Evolutionary conservation across 495 filamentous ascomycete species (phyloP), one percentile per base, ranked within the genome.

Genomic region (Xylaria palmicola): DNA sequence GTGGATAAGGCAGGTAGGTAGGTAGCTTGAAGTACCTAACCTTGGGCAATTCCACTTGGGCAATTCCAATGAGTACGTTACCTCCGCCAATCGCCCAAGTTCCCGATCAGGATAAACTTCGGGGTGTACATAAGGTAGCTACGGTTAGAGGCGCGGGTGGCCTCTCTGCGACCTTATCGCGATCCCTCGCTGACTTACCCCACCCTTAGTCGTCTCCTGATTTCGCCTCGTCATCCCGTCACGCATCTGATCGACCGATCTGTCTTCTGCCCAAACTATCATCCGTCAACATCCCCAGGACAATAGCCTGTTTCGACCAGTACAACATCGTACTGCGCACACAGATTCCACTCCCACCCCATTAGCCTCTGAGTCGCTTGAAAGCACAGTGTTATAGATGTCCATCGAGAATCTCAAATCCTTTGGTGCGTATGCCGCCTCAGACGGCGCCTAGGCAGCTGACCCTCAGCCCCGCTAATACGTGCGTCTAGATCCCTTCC

Each of bases 331-430:
- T 9, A 41, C 27, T 6, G 6, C 26, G 8, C 26, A n/a, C 41
- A 13, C 10, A 27, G 41, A n/a, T 36, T 47, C n/a, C n/a, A 45
- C 29, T 36, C 54, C 47, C 2, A 47, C 36, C 24, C 13, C 8
- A 47, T 6, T 32, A 34, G 32, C 39, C 22, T 58, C 26, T 10
- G 10, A 59, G 56, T 20, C 4, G 29, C 34, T 19, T 36, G 32
- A 20, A 39, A 49, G 40, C 27, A 20, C 22, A 19, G 40, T 36
- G 15, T 30, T 37, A 48, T 59, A 50, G 56, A 59, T 59, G 56
- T 59, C 56, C 56, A 59, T 59, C 56, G 56, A 59, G 56, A 59
- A 59, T 34, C 56, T 59, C 4, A 59, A 59, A 36, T 59, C 56
- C 34, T 59, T 49, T 47, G 56, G 56, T 50, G 50, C 29, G 30